These are phyloP conservation scores for Salix udensis DNA, from an alignment of 345 rosid genomes.

Conservation along the genomic window DNA sequence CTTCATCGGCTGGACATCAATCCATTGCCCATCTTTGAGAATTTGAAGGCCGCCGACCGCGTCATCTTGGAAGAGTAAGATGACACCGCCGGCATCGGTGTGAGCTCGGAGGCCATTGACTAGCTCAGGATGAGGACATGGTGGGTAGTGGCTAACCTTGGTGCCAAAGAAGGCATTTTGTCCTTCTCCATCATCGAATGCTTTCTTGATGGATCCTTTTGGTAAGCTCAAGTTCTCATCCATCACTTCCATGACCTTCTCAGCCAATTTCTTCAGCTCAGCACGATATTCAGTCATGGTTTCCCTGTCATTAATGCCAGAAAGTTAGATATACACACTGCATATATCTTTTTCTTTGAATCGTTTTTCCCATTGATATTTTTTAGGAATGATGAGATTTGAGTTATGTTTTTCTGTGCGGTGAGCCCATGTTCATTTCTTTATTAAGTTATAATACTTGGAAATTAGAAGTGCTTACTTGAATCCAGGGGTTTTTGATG, in stretches of 20 bases:
- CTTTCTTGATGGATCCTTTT: conserved; percentile 51
- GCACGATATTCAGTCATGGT: conserved; percentile 64
- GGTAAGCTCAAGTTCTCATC: conserved; percentile 75
- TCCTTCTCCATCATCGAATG: conserved; percentile 53
- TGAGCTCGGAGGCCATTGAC: conserved; percentile 78
- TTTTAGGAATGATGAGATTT: background rate
- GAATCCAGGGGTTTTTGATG: conserved; percentile 51
- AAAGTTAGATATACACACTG: background rate
- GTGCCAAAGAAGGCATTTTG: conserved; percentile 67
- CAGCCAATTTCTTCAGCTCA: conserved; percentile 67
- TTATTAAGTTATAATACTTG: background rate
- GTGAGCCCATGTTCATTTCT: background rate
- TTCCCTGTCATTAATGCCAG: conserved; percentile 41
- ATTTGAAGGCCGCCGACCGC: conserved; percentile 75
- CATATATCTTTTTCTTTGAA: background rate
- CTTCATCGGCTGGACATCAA: conserved; percentile 71
- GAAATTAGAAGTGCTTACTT: conserved; percentile 36
- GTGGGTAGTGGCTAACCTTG: conserved; percentile 91
- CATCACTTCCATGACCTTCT: conserved; percentile 74
- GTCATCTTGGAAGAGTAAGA: conserved; percentile 83
- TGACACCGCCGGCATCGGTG: conserved; percentile 95
- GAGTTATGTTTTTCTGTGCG: background rate
- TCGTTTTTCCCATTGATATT: background rate
- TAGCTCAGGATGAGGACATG: conserved; percentile 74
- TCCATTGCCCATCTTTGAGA: conserved; percentile 74